Evolutionary conservation across 768 basidiomycete species (phyloP).

Genomic region (Melanogaster broomeanus): DNA sequence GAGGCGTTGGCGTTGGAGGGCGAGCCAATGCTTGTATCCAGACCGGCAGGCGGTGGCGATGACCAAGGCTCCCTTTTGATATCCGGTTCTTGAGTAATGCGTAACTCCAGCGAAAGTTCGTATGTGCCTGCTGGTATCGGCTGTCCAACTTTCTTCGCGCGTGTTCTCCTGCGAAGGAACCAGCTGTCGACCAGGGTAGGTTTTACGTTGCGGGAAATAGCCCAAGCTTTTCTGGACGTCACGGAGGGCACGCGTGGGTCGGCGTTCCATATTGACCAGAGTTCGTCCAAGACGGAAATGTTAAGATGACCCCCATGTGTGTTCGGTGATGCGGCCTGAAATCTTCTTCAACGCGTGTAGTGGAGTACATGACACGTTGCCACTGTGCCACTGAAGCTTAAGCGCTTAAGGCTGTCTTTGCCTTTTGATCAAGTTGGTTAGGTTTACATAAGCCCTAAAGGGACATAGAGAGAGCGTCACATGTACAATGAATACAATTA

Average conservation of each 20-base stretch:
- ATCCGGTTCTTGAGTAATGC: background rate
- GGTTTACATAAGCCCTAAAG: no score
- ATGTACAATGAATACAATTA: no score
- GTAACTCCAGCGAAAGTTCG: constrained; percentile 16
- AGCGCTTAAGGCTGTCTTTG: no score
- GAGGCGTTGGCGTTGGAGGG: constrained; percentile 31
- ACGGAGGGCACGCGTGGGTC: constrained; percentile 31
- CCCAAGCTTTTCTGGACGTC: constrained; percentile 29
- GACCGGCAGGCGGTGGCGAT: background rate
- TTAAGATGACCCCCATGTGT: background rate
- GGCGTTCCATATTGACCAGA: constrained; percentile 30
- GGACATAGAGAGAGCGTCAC: no score
- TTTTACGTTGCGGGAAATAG: constrained; percentile 18
- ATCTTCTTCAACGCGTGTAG: background rate
- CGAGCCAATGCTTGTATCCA: constrained; percentile 4
- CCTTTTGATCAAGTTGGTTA: no score
- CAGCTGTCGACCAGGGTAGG: constrained; percentile 23
- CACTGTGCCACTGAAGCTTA: no score
- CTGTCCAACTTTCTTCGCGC: constrained; percentile 24
- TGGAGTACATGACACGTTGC: no score
- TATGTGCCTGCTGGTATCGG: constrained; percentile 20
- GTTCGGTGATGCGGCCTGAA: background rate
- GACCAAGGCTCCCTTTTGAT: constrained; percentile 9
- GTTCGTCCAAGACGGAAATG: constrained; percentile 18
- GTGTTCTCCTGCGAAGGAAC: constrained; percentile 26